Percentiles rank a stretch among this genome's conserved stretches.
phyloP scores from a whole-genome alignment of 495 filamentous ascomycete species.

The Lasiosphaeriaceae sp. region DNA sequence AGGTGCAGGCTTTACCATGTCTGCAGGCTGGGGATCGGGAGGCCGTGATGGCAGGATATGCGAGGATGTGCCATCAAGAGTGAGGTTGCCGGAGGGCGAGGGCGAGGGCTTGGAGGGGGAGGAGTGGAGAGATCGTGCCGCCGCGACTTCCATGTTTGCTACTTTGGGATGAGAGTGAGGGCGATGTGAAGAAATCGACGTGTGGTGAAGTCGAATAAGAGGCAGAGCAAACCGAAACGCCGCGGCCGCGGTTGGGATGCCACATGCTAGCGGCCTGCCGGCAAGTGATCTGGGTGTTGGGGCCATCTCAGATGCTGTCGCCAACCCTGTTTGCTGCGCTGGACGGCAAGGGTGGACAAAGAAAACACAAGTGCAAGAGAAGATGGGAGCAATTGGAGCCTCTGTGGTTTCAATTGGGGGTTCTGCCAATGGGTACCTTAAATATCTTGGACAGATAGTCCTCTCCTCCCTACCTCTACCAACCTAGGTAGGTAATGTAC shows the following conservation, averaged over 20 bases:
- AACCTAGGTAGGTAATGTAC: no score
- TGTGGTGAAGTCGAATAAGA: not conserved
- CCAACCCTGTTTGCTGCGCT: no score
- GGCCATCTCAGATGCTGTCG: not conserved
- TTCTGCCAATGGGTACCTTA: no score
- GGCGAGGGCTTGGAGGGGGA: constrained; percentile 36
- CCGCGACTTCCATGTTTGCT: constrained; percentile 9
- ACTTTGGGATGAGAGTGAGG: not conserved
- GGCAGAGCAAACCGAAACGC: not conserved
- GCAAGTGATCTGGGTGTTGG: not conserved
- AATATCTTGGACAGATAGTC: no score
- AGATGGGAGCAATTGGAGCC: no score
- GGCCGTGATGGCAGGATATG: constrained; percentile 12
- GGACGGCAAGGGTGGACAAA: no score
- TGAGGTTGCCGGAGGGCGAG: constrained; percentile 30
- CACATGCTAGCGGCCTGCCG: not conserved
- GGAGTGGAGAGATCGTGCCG: constrained; percentile 33
- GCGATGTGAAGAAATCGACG: not conserved
- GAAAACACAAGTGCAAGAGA: no score
- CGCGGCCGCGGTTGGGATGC: not conserved
- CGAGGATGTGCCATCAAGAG: constrained; percentile 16
- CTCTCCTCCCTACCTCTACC: no score
- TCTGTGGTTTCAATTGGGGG: no score
- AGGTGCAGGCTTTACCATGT: constrained; percentile 42
- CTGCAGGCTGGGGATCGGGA: constrained; percentile 9